Evolutionary conservation across 139 green algal genomes (phyloP), one percentile per base, ranked within the genome.

Genomic region (Coelastrella sp.): DNA sequence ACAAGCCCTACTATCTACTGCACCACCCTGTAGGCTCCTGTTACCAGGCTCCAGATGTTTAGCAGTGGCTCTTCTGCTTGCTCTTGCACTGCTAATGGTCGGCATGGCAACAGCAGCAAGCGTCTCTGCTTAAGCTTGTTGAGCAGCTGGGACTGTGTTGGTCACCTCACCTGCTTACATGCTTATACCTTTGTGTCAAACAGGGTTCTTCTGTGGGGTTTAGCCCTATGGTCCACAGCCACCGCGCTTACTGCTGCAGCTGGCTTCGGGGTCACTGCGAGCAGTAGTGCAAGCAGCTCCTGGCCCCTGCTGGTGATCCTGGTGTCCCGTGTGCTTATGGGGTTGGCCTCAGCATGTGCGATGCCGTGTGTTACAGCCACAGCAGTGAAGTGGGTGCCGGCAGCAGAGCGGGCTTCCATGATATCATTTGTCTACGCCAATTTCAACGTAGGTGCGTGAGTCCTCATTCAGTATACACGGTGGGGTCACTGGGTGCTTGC

Each of bases 301-400:
- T 87, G 64, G 19, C 93, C 92, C 20, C 73, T 94, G 56, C 56
- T 71, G 0, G 64, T 56, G 5, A 61, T 96, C 10, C 13, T 95
- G 19, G 80, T 66, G 11, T 89, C 91, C 10, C 90, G 95, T 0
- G 83, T 86, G 0, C 78, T 90, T 4, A 91, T 97, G 73, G 96
- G 96, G 14, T 79, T 96, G 60, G 87, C 84, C 6, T 95, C 95
- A 20, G 88, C 92, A 22, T 94, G 92, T 80, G 90, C 95, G 74
- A 96, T 97, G 95, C 96, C 96, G 2, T 90, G 92, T 19, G 92
- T 95, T 5, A 94, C 95, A 0, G 89, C 95, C 5, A 91, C 92
- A 58, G 88, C 93, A 32, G 93, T 95, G 3, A 80, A 90, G 79
- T 96, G 92, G 91, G 94, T 98, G 23, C 92, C 95, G 4, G 7